Conservation (phyloP, 495 filamentous ascomycete genomes). For the Oidiodendron maius region DNA sequence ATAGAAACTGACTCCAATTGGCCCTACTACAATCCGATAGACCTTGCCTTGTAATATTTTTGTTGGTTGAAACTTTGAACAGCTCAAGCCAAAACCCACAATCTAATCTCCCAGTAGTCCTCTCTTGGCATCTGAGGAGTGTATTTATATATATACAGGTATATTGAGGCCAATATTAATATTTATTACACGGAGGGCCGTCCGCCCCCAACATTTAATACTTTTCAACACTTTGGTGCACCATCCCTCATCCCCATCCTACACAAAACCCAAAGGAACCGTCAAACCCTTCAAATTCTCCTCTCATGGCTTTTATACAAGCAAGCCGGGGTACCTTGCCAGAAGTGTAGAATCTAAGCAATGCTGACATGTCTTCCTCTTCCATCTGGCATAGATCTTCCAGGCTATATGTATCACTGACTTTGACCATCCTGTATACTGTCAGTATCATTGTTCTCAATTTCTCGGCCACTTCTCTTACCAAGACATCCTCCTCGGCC, state of each 20-base stretch:
- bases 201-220: too few relatives aligned
- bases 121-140: too few relatives aligned
- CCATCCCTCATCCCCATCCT: slow-evolving; percentile 25
- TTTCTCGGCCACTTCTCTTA: slow-evolving; percentile 27
- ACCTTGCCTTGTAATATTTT: too few relatives aligned
- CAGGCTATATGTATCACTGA: slow-evolving; percentile 82
- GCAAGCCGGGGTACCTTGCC: slow-evolving; percentile 40
- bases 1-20: too few relatives aligned
- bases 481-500: slow-evolving; percentile 90
- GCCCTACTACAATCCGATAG: too few relatives aligned
- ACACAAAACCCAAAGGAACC: slow-evolving; percentile 54
- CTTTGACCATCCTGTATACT: slow-evolving; percentile 66
- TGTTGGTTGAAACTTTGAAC: too few relatives aligned
- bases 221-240: too few relatives aligned
- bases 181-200: too few relatives aligned
- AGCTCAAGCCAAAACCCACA: too few relatives aligned
- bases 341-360: slow-evolving; percentile 64
- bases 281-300: slow-evolving; percentile 44
- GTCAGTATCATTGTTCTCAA: slow-evolving; percentile 10
- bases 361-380: slow-evolving; percentile 74
- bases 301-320: slow-evolving; percentile 43
- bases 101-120: too few relatives aligned
- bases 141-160: too few relatives aligned
- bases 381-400: slow-evolving; percentile 82
- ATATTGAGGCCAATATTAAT: too few relatives aligned